These are phyloP conservation scores for Lentinula aciculospora DNA, from an alignment of 768 basidiomycete genomes.

Conservation along the genomic window DNA sequence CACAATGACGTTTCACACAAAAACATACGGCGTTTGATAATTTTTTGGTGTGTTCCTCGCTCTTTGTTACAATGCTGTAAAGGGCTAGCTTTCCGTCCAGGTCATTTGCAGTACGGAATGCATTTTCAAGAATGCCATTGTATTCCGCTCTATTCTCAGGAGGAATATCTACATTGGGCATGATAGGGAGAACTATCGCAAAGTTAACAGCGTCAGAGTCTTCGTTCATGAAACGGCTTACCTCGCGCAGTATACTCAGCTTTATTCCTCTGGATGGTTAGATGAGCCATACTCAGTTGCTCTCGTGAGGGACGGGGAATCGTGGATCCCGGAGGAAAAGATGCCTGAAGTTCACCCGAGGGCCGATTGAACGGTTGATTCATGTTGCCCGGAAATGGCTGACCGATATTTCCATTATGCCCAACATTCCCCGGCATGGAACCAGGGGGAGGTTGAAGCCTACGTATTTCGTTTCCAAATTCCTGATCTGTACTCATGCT, in stretches of 20 bases:
- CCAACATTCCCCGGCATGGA: not conserved
- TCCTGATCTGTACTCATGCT: constrained; percentile 31
- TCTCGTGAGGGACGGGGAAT: not conserved
- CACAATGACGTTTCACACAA: constrained; percentile 10
- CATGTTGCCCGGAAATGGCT: not conserved
- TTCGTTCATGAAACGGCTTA: not conserved
- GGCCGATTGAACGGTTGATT: not conserved
- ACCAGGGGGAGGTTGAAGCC: not conserved
- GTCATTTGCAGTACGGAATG: constrained; percentile 38
- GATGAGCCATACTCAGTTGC: constrained; percentile 2
- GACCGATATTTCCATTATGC: not conserved
- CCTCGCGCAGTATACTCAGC: constrained; percentile 5
- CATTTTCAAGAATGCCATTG: constrained; percentile 41
- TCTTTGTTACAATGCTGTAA: constrained; percentile 39
- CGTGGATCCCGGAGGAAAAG: not conserved
- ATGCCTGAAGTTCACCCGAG: not conserved
- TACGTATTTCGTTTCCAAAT: constrained; percentile 25
- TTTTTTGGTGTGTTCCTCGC: constrained; percentile 42
- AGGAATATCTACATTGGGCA: constrained; percentile 34
- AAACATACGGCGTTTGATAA: constrained; percentile 49
- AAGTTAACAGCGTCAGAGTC: constrained; percentile 1
- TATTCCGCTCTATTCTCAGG: constrained; percentile 52
- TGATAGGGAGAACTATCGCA: constrained; percentile 27
- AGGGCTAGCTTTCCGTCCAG: constrained; percentile 46
- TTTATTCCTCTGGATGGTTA: constrained; percentile 9